Evolutionary conservation across 2,329 filamentous ascomycete genomes (phyloP).

Genomic region (Fusarium papillatum): DNA sequence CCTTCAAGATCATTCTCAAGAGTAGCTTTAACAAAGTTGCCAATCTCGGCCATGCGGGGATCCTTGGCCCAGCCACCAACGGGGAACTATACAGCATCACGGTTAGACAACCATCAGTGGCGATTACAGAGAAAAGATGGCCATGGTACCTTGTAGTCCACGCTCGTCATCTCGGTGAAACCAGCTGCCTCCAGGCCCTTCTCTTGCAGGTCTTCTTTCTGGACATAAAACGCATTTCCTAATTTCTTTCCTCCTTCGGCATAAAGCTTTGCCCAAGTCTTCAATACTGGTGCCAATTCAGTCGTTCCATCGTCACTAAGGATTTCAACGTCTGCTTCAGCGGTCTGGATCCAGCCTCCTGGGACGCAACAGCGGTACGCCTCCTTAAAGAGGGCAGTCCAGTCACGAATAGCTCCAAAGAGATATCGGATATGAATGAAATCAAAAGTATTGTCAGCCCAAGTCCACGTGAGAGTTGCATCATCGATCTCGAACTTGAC

Average conservation of each 20-base stretch:
- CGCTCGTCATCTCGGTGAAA: conserved; percentile 31
- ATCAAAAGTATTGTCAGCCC: conserved; percentile 32
- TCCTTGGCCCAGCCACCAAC: conserved; percentile 38
- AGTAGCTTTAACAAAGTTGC: conserved; percentile 35
- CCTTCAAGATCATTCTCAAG: conserved; percentile 42
- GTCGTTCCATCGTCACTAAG: conserved; percentile 39
- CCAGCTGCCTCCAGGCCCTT: conserved; percentile 34
- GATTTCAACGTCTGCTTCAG: conserved; percentile 35
- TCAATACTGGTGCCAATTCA: conserved; percentile 21
- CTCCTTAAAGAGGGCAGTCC: conserved; percentile 25
- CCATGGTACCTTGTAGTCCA: conserved; percentile 33
- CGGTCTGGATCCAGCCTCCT: conserved; percentile 36
- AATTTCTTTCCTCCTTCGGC: conserved; percentile 30
- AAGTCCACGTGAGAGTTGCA: conserved; percentile 36
- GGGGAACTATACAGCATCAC: conserved; percentile 28
- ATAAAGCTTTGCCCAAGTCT: conserved; percentile 30
- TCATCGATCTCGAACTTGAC: conserved; percentile 41
- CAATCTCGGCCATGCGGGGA: conserved; percentile 26
- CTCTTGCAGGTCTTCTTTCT: conserved; percentile 23
- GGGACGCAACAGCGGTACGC: conserved; percentile 32
- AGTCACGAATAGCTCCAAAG: conserved; percentile 38
- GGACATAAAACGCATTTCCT: conserved; percentile 28
- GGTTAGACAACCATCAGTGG: not conserved
- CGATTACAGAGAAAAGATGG: not conserved
- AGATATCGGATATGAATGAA: conserved; percentile 41